Conservation (phyloP, 2,329 filamentous ascomycete species). For the Dothidotthia symphoricarpi region DNA sequence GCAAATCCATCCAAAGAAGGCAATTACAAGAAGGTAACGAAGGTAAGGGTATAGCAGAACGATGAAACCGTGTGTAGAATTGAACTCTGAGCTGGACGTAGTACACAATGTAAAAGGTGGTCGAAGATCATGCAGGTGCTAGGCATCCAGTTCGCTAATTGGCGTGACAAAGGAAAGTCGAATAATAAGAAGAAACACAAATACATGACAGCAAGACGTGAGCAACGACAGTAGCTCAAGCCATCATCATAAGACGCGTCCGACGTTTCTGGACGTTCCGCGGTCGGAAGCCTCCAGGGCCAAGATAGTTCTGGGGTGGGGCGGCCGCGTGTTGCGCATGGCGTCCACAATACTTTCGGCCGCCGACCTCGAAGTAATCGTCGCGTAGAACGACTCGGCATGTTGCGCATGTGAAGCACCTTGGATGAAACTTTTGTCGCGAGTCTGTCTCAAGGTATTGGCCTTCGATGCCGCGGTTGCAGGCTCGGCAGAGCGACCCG, state of each 20-base stretch:
- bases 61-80: constrained; percentile 1
- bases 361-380: constrained; percentile 88
- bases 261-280: constrained; percentile 50
- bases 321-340: constrained; percentile 67
- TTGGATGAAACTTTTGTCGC: constrained; percentile 77
- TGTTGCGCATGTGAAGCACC: constrained; percentile 80
- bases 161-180: constrained; percentile 4
- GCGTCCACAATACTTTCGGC: constrained; percentile 78
- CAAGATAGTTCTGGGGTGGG: constrained; percentile 41
- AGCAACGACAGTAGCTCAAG: constrained; percentile 16
- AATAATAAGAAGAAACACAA: constrained; percentile 5
- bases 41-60: constrained; percentile 8
- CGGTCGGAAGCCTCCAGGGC: constrained; percentile 36
- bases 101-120: constrained; percentile 18
- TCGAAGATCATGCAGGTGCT: constrained; percentile 15
- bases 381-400: constrained; percentile 72
- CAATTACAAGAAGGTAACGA: constrained; percentile 3
- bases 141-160: constrained; percentile 12
- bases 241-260: constrained; percentile 55
- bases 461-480: constrained; percentile 84
- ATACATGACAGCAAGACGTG: background rate
- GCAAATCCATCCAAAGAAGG: background rate
- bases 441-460: constrained; percentile 84
- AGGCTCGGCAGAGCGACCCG: constrained; percentile 77
- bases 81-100: constrained; percentile 24